Evolutionary conservation across 2,329 filamentous ascomycete species (phyloP).

Genomic region (Zasmidium angulare): DNA sequence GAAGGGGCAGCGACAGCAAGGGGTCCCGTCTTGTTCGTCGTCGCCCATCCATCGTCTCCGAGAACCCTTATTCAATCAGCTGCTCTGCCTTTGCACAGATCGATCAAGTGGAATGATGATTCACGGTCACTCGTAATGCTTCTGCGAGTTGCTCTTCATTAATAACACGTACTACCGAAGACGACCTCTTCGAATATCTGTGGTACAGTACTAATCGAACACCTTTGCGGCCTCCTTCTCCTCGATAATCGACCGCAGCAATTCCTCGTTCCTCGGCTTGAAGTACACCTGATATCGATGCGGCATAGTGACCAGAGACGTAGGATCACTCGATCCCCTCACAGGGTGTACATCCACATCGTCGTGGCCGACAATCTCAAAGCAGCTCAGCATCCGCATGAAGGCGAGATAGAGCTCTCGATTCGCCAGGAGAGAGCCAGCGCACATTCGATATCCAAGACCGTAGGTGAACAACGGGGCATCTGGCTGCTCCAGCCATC

Average conservation of each 20-base stretch:
- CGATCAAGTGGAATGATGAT: too few species aligned
- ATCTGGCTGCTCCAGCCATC: conserved; percentile 62
- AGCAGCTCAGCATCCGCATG: conserved; percentile 61
- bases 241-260: conserved; percentile 1
- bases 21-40: neutral
- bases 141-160: too few species aligned
- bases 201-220: conserved; percentile 20
- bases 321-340: conserved; percentile 42
- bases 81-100: too few species aligned
- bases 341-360: conserved; percentile 61
- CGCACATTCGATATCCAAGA: conserved; percentile 67
- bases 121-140: too few species aligned
- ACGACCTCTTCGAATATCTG: too few species aligned
- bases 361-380: conserved; percentile 56
- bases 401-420: conserved; percentile 65
- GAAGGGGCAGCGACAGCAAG: neutral
- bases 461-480: conserved; percentile 66
- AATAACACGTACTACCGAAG: too few species aligned
- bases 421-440: conserved; percentile 62
- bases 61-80: too few species aligned
- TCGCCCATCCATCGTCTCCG: too few species aligned
- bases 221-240: conserved; percentile 22
- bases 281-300: conserved; percentile 49
- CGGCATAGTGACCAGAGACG: conserved; percentile 42
- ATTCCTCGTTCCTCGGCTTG: conserved; percentile 38